Evolutionary conservation across 225 moss, liverwort and hornwort species (phyloP).

Genomic region (Neckera pumila): DNA sequence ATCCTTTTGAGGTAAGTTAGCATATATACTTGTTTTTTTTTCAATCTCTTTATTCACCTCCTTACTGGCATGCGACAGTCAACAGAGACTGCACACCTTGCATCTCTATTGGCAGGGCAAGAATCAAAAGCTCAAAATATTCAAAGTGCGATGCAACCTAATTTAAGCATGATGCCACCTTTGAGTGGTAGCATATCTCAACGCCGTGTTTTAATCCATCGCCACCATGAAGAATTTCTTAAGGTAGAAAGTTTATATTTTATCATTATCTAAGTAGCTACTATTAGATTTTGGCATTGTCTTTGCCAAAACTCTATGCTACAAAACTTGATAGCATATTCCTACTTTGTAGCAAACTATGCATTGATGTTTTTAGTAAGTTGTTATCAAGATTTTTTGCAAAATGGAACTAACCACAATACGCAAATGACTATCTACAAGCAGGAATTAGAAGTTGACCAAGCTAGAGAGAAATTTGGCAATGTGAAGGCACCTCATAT

Average conservation of each 20-base stretch:
- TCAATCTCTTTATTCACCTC: not conserved
- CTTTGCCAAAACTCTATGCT: not conserved
- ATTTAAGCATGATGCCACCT: not conserved
- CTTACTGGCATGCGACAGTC: conserved; percentile 11
- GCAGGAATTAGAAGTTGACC: conserved; percentile 36
- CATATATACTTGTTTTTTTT: not conserved
- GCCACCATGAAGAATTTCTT: conserved; percentile 5
- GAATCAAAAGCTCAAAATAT: conserved; percentile 4
- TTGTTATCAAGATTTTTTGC: not conserved
- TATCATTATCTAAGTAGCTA: not conserved
- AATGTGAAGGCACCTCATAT: conserved; percentile 20
- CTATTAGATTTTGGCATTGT: not conserved
- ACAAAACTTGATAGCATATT: not conserved
- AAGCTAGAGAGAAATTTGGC: conserved; percentile 17
- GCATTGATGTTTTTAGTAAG: not conserved
- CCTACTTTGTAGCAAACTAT: not conserved
- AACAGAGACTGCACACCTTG: conserved; percentile 36
- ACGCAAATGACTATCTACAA: not conserved
- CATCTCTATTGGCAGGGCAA: conserved; percentile 29
- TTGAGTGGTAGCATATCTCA: not conserved
- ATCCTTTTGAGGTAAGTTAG: not conserved
- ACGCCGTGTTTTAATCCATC: conserved; percentile 10
- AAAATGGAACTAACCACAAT: not conserved
- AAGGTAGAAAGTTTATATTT: not conserved
- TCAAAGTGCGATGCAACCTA: not conserved